phyloP scores from a whole-genome alignment of 1,284 basidiomycete genomes.

The Cystobasidium pallidum region DNA sequence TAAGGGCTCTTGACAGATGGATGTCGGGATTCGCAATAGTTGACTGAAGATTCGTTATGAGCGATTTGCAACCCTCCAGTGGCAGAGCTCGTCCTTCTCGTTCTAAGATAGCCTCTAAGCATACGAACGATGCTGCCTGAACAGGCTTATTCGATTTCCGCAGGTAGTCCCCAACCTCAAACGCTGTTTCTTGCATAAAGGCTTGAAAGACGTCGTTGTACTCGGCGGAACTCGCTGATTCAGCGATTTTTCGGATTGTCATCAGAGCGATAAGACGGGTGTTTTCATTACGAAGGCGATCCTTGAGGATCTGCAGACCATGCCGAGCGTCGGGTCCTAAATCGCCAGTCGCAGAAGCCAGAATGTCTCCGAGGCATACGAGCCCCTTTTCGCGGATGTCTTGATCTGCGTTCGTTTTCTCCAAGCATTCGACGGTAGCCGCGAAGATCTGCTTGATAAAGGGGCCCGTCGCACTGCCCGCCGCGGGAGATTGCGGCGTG shows the following conservation, averaged over 20 bases:
- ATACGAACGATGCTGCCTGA: constrained; percentile 78
- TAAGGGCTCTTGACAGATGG: constrained; percentile 43
- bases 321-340: constrained; percentile 56
- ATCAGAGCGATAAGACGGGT: constrained; percentile 60
- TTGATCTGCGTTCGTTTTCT: constrained; percentile 81
- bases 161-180: constrained; percentile 76
- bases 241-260: constrained; percentile 59
- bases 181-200: constrained; percentile 72
- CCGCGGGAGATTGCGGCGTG: constrained; percentile 60
- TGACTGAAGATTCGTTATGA: constrained; percentile 72
- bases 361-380: constrained; percentile 78
- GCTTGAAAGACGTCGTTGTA: constrained; percentile 65
- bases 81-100: constrained; percentile 72
- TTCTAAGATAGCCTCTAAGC: constrained; percentile 72
- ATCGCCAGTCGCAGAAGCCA: constrained; percentile 80
- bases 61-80: constrained; percentile 63
- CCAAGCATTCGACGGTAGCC: constrained; percentile 71
- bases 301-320: constrained; percentile 69
- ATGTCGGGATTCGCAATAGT: constrained; percentile 68
- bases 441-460: constrained; percentile 72
- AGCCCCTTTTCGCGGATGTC: constrained; percentile 85
- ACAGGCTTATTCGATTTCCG: constrained; percentile 77
- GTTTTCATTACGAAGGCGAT: constrained; percentile 67
- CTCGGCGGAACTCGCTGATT: constrained; percentile 56
- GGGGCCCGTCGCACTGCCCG: constrained; percentile 64